Percentiles rank a stretch among this genome's conserved stretches.
Evolutionary conservation across 495 filamentous ascomycete species (phyloP).

Genomic region (Sporormia fimetaria): DNA sequence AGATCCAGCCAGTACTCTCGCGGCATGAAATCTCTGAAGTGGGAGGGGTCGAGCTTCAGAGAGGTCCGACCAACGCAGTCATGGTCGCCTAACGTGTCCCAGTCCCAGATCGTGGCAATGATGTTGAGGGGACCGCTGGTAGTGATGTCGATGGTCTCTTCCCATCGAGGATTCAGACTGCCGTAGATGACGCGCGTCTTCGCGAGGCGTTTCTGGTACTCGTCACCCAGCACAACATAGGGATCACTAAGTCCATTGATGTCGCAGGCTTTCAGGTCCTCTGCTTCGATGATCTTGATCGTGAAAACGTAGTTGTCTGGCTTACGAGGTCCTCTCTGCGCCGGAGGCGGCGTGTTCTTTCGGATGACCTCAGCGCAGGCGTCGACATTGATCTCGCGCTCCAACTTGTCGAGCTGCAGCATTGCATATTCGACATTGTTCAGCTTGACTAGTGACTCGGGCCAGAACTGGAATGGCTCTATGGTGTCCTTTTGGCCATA

Average conservation of each 20-base stretch:
- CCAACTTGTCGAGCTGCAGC: conserved; percentile 78
- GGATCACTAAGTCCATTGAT: conserved; percentile 90
- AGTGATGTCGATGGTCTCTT: conserved; percentile 92
- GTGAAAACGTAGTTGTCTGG: conserved; percentile 88
- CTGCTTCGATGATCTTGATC: conserved; percentile 97
- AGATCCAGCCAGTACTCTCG: conserved; percentile 95
- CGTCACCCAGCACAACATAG: conserved; percentile 92
- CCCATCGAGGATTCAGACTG: conserved; percentile 93
- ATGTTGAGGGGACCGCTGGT: conserved; percentile 84
- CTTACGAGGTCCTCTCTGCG: conserved; percentile 41
- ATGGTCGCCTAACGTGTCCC: conserved; percentile 93
- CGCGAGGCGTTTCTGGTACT: conserved; percentile 93
- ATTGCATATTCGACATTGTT: conserved; percentile 96
- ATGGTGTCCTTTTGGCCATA: conserved; percentile 89
- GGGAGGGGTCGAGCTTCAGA: conserved; percentile 83
- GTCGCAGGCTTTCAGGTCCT: conserved; percentile 95
- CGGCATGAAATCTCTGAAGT: conserved; percentile 92
- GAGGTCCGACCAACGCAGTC: conserved; percentile 93
- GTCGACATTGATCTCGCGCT: conserved; percentile 86
- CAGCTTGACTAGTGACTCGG: conserved; percentile 92
- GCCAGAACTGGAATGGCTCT: conserved; percentile 95
- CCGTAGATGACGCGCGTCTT: conserved; percentile 89
- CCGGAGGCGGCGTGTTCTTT: conserved; percentile 47
- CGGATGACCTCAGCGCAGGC: conserved; percentile 74
- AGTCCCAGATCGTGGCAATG: conserved; percentile 97